Evolutionary conservation across 106 monocot species (phyloP).

Genomic region (Amphibolis antarctica): DNA sequence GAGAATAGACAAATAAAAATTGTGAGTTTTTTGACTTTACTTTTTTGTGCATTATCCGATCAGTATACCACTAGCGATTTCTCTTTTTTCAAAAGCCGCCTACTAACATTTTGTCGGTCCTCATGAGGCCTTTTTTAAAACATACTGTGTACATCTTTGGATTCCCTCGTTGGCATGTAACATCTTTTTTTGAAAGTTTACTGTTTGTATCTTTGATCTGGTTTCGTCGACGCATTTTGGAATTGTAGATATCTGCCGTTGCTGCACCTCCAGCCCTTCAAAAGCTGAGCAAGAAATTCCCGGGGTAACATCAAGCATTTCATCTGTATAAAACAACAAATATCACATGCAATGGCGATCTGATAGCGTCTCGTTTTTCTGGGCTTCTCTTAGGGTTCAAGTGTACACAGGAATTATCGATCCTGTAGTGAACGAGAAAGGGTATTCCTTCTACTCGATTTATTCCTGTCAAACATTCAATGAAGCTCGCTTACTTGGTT

Average conservation of each 20-base stretch:
- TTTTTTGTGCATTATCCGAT: neutral
- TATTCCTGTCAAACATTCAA: neutral
- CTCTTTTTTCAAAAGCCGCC: too few relatives aligned
- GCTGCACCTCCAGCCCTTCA: slow-evolving; percentile 87
- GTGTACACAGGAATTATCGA: slow-evolving; percentile 89
- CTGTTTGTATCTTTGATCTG: too few relatives aligned
- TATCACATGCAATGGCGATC: neutral
- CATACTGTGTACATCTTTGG: too few relatives aligned
- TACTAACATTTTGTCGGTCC: too few relatives aligned
- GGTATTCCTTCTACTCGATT: slow-evolving; percentile 25
- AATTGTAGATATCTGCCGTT: slow-evolving; percentile 71
- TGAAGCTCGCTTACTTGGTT: neutral
- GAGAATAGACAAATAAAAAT: slow-evolving; percentile 79
- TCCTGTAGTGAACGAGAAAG: slow-evolving; percentile 70
- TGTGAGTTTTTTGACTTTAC: slow-evolving; percentile 29
- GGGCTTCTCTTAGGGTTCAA: slow-evolving; percentile 40
- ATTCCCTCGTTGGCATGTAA: too few relatives aligned
- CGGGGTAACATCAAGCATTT: slow-evolving; percentile 50
- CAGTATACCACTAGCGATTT: too few relatives aligned
- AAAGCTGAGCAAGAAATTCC: slow-evolving; percentile 75
- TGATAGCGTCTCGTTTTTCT: neutral
- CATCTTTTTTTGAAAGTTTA: too few relatives aligned
- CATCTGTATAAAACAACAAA: neutral
- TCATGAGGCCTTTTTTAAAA: too few relatives aligned
- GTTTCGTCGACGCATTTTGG: neutral